These are phyloP conservation scores for Colletotrichum scovillei DNA, from an alignment of 2,329 filamentous ascomycete genomes.

Conservation along the genomic window DNA sequence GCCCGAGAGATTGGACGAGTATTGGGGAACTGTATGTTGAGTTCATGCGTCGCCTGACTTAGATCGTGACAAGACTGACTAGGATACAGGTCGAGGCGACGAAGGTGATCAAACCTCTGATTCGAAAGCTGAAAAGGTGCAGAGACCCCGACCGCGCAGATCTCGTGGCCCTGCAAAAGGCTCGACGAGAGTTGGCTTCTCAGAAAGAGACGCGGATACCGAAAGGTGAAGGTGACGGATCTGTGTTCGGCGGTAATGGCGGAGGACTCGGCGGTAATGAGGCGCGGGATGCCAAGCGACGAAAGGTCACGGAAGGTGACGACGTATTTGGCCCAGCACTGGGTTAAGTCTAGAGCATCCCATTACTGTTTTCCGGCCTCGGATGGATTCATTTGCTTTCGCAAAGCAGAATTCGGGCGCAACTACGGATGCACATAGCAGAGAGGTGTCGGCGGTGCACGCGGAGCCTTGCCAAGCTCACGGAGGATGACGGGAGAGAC, in stretches of 20 bases:
- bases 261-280: slow-evolving; percentile 34
- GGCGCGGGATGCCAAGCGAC: slow-evolving; percentile 56
- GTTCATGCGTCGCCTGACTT: not conserved
- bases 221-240: slow-evolving; percentile 50
- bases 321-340: slow-evolving; percentile 57
- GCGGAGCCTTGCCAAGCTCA: not conserved
- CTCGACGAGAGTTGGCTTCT: slow-evolving; percentile 65
- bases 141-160: slow-evolving; percentile 80
- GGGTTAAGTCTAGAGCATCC: not conserved
- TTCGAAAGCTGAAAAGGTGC: slow-evolving; percentile 78
- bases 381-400: not conserved
- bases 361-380: not conserved
- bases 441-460: not conserved
- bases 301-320: slow-evolving; percentile 54
- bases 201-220: slow-evolving; percentile 55
- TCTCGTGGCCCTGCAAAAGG: slow-evolving; percentile 75
- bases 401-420: not conserved
- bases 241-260: slow-evolving; percentile 57
- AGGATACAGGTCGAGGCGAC: slow-evolving; percentile 55
- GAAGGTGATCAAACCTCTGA: slow-evolving; percentile 66
- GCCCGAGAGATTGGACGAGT: slow-evolving; percentile 64
- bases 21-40: slow-evolving; percentile 61
- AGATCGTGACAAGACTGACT: slow-evolving; percentile 40
- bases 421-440: not conserved
- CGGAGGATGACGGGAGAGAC: not conserved